Evolutionary conservation across 495 filamentous ascomycete genomes (phyloP).

Genomic region (Penicillium chermesinum): DNA sequence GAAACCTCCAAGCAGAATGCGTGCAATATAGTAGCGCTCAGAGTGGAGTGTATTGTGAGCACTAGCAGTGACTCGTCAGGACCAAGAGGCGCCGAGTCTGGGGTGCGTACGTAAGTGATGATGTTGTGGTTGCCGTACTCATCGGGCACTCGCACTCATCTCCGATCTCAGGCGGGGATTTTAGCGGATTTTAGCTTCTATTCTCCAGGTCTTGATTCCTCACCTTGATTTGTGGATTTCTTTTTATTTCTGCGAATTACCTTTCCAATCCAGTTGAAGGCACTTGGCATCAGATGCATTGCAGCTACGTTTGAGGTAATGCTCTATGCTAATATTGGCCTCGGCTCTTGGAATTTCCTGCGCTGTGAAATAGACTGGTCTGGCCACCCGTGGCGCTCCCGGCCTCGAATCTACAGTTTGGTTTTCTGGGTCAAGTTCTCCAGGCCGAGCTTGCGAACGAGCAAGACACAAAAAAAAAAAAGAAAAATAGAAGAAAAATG

Average conservation of each 20-base stretch:
- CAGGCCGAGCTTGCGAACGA: background rate
- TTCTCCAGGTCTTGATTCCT: background rate
- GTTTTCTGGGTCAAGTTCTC: background rate
- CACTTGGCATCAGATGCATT: no score
- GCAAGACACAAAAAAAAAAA: background rate
- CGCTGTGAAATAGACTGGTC: no score
- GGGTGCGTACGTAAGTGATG: conserved; percentile 30
- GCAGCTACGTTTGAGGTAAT: no score
- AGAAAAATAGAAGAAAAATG: background rate
- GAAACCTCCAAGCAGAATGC: no score
- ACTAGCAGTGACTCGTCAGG: no score
- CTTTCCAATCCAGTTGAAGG: no score
- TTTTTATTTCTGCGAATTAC: no score
- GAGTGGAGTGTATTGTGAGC: no score
- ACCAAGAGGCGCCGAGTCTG: conserved; percentile 13
- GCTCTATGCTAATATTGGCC: no score
- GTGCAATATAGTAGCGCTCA: no score
- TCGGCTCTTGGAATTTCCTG: no score
- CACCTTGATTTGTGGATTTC: background rate
- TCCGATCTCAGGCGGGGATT: conserved; percentile 15
- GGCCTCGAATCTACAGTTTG: background rate
- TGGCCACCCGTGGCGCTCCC: background rate
- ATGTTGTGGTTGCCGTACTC: conserved; percentile 17
- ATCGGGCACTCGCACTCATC: conserved; percentile 18
- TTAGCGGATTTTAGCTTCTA: conserved; percentile 4